Evolutionary conservation across 768 basidiomycete genomes (phyloP).

Genomic region (Tubosaeta brunneosetosa): DNA sequence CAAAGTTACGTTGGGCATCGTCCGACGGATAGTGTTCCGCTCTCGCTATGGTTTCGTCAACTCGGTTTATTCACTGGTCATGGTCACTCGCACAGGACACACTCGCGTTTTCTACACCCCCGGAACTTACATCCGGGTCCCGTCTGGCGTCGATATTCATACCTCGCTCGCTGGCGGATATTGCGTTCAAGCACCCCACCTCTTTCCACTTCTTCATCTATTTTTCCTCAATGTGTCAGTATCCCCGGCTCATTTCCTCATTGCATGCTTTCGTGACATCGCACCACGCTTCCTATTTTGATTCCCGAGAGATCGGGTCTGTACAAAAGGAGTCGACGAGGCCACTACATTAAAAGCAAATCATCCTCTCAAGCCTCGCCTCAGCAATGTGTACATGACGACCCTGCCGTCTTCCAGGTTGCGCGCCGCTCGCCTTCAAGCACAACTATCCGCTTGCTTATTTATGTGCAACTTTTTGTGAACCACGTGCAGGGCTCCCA

Average conservation of each 20-base stretch:
- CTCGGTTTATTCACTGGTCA: slow-evolving; percentile 31
- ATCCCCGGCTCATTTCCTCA: slow-evolving; percentile 34
- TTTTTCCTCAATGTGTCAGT: slow-evolving; percentile 40
- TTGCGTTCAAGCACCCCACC: slow-evolving; percentile 19
- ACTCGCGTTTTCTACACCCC: slow-evolving; percentile 18
- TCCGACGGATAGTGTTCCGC: slow-evolving; percentile 26
- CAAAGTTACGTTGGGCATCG: slow-evolving; percentile 20
- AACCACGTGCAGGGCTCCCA: slow-evolving; percentile 22
- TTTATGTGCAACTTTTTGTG: slow-evolving; percentile 27
- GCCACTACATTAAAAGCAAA: slow-evolving; percentile 29
- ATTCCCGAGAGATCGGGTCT: slow-evolving; percentile 30
- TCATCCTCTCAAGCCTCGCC: slow-evolving; percentile 17
- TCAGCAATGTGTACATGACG: slow-evolving; percentile 33
- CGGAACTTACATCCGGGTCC: slow-evolving; percentile 29
- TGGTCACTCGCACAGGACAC: slow-evolving; percentile 38
- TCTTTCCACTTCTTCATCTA: slow-evolving; percentile 22
- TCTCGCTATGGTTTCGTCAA: slow-evolving; percentile 27
- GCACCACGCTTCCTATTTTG: slow-evolving; percentile 34
- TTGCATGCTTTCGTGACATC: slow-evolving; percentile 40
- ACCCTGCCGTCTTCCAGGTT: slow-evolving; percentile 19
- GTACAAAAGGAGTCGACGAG: slow-evolving; percentile 37
- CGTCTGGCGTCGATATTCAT: slow-evolving; percentile 42
- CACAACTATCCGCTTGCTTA: slow-evolving; percentile 29
- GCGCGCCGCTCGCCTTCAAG: slow-evolving; percentile 19
- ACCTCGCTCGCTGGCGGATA: slow-evolving; percentile 36